These are phyloP conservation scores for Glycine soja DNA, from an alignment of 306 rosid genomes.

Conservation along the genomic window DNA sequence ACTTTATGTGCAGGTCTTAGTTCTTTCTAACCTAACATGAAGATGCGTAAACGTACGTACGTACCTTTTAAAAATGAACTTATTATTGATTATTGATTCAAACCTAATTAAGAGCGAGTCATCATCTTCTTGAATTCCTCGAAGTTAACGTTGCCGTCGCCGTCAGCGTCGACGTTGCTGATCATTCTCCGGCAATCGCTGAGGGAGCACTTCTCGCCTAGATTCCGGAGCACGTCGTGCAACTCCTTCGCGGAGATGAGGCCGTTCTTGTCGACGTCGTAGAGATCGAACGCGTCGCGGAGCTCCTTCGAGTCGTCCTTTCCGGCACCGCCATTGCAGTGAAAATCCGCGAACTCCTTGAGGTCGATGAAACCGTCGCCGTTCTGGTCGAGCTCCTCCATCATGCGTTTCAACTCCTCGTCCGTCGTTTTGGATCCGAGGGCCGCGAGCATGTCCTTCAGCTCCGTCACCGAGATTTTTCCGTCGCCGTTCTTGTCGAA, in stretches of 20 bases:
- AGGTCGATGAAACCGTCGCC: conserved; percentile 87
- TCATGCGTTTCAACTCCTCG: conserved; percentile 73
- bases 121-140: conserved; percentile 98
- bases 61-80: conserved; percentile 31
- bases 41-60: not conserved
- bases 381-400: conserved; percentile 80
- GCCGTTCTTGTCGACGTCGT: conserved; percentile 91
- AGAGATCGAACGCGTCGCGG: conserved; percentile 85
- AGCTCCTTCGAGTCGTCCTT: conserved; percentile 61
- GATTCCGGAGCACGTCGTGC: conserved; percentile 68
- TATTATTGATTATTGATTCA: not conserved
- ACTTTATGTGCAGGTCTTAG: conserved; percentile 8
- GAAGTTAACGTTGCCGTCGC: conserved; percentile 86
- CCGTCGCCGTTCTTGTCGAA: conserved; percentile 96
- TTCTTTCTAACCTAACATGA: not conserved
- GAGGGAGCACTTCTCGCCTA: conserved; percentile 84
- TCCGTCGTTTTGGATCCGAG: conserved; percentile 67
- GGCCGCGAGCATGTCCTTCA: conserved; percentile 60
- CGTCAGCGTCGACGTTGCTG: conserved; percentile 82
- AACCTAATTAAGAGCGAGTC: conserved; percentile 50
- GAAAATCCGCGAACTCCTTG: conserved; percentile 76
- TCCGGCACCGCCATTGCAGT: conserved; percentile 31
- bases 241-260: conserved; percentile 76
- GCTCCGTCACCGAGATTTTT: conserved; percentile 73
- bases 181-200: conserved; percentile 80